A percentile compares a stretch with the other conserved stretches of the same genome.
Conservation (phyloP, 352 stramenopile species). For the Halophytophthora batemanensis region DNA sequence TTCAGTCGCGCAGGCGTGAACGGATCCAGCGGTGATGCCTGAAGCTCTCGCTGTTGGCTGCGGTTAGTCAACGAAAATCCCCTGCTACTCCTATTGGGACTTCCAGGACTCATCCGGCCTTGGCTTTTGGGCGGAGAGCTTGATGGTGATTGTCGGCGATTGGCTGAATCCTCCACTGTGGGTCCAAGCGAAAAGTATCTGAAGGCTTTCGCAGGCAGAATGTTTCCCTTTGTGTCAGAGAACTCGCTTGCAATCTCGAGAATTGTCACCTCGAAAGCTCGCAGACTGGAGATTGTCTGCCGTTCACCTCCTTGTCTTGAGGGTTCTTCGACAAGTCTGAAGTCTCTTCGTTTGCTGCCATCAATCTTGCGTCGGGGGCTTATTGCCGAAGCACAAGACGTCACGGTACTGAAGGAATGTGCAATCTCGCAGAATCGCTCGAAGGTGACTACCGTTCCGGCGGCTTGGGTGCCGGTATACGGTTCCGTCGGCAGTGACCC, state of each 20-base stretch:
- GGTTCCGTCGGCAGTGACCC: background rate
- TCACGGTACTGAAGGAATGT: constrained; percentile 1
- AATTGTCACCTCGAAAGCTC: constrained; percentile 32
- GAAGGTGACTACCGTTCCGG: constrained; percentile 11
- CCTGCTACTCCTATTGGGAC: constrained; percentile 1
- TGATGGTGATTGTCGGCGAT: background rate
- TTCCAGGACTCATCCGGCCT: background rate
- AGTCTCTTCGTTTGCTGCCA: too few relatives aligned
- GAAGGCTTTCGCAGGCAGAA: constrained; percentile 26
- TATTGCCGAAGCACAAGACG: background rate
- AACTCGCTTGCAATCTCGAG: constrained; percentile 27
- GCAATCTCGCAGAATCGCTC: constrained; percentile 17
- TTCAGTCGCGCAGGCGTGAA: constrained; percentile 39
- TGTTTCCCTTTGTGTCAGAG: constrained; percentile 12
- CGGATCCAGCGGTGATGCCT: constrained; percentile 21
- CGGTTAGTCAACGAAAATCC: constrained; percentile 8
- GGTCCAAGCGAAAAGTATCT: constrained; percentile 23
- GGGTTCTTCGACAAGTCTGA: too few relatives aligned
- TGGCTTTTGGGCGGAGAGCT: constrained; percentile 8
- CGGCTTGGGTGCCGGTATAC: background rate
- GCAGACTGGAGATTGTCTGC: constrained; percentile 23
- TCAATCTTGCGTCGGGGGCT: background rate
- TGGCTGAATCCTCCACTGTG: background rate
- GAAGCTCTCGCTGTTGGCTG: constrained; percentile 18
- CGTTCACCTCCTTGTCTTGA: background rate